Evolutionary conservation across 1,284 basidiomycete genomes (phyloP).

Genomic region (Microbotryum saponariae): DNA sequence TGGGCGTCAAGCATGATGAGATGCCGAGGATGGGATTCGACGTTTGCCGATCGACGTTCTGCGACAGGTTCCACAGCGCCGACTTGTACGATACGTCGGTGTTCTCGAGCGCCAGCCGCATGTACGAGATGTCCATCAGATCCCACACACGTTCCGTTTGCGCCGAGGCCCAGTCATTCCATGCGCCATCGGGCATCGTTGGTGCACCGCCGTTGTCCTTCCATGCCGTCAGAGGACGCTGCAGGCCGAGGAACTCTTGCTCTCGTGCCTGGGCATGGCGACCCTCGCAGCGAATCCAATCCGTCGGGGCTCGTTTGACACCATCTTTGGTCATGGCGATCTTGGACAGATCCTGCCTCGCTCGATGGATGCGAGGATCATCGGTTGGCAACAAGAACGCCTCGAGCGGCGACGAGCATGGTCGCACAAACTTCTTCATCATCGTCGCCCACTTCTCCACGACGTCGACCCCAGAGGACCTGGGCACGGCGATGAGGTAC

Average conservation of each 20-base stretch:
- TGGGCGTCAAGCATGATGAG: constrained; percentile 71
- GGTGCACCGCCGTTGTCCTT: constrained; percentile 86
- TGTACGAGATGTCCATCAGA: constrained; percentile 79
- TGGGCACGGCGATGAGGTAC: constrained; percentile 60
- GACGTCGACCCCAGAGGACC: constrained; percentile 44
- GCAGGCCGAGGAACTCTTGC: constrained; percentile 71
- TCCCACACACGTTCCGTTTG: constrained; percentile 94
- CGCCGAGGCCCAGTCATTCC: constrained; percentile 83
- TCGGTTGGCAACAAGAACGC: constrained; percentile 84
- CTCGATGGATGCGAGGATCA: constrained; percentile 81
- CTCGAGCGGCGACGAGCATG: constrained; percentile 81
- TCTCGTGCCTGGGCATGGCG: constrained; percentile 79
- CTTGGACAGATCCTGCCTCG: constrained; percentile 69
- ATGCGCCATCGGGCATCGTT: constrained; percentile 80
- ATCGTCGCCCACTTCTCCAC: constrained; percentile 64
- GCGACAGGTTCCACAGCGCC: constrained; percentile 91
- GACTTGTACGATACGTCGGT: constrained; percentile 56
- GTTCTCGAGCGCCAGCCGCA: constrained; percentile 71
- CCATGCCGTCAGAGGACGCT: constrained; percentile 85
- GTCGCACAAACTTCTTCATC: constrained; percentile 64
- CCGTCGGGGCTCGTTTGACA: constrained; percentile 50
- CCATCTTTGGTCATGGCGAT: constrained; percentile 44
- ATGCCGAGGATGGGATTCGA: constrained; percentile 21
- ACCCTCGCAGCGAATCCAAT: constrained; percentile 88
- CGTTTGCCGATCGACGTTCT: constrained; percentile 60